Percentiles rank a stretch among this genome's conserved stretches.
Evolutionary conservation across 139 green algal species (phyloP).

Genomic region (Zygnema cylindricum): DNA sequence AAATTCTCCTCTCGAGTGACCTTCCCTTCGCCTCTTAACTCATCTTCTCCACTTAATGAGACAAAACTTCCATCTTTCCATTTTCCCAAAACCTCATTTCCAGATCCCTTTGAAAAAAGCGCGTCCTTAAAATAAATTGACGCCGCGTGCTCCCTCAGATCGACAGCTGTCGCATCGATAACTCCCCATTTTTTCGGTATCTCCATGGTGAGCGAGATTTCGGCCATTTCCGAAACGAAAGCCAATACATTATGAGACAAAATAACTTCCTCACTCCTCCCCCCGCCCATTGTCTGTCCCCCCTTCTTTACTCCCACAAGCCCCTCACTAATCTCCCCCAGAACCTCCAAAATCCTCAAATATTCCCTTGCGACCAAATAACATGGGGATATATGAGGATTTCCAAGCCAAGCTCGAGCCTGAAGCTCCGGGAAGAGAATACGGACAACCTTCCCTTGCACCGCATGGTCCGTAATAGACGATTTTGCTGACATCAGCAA

Average conservation of each 20-base stretch:
- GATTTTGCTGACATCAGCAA: constrained; percentile 11
- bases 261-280: neutral
- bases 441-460: neutral
- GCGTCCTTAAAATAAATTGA: constrained; percentile 19
- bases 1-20: neutral
- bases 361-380: constrained; percentile 22
- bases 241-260: neutral
- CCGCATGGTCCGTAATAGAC: neutral
- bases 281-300: neutral
- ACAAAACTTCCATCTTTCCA: no score
- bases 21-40: no score
- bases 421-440: constrained; percentile 28
- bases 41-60: no score
- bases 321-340: neutral
- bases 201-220: neutral
- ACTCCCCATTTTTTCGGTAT: neutral
- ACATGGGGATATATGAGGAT: neutral
- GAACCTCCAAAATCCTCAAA: constrained; percentile 7
- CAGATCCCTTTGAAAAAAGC: neutral
- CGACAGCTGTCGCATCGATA: constrained; percentile 7
- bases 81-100: constrained; percentile 1
- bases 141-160: constrained; percentile 19
- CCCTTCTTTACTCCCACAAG: neutral
- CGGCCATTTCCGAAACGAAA: neutral
- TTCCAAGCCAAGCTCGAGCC: constrained; percentile 37